Conservation (phyloP, 192 early-diverging fungal species). For the Backusella morwellensis region DNA sequence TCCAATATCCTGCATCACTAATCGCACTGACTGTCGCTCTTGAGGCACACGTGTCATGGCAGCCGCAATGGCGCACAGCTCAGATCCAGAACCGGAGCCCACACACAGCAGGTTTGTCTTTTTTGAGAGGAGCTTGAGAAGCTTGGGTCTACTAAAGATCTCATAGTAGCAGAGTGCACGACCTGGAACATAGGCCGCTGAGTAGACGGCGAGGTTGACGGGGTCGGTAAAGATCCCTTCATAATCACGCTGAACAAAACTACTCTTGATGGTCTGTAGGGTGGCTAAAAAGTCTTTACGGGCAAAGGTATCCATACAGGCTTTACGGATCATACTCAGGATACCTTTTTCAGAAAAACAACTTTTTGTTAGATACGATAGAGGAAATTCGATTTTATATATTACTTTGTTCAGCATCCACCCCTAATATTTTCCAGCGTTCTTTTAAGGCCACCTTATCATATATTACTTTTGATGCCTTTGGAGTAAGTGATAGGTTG, state of each 20-base stretch:
- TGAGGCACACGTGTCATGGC: conserved; percentile 54
- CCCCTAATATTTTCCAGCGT: conserved; percentile 39
- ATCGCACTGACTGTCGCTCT: conserved; percentile 37
- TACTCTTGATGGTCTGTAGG: conserved; percentile 74
- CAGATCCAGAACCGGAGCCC: conserved; percentile 85
- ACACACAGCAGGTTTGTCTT: conserved; percentile 59
- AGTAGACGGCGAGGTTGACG: conserved; percentile 73
- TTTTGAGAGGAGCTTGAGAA: conserved; percentile 48
- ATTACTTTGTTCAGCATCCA: conserved; percentile 51
- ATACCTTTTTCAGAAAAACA: conserved; percentile 39
- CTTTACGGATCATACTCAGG: conserved; percentile 60
- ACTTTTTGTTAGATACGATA: background rate
- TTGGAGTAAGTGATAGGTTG: background rate
- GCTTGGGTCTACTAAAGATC: conserved; percentile 54
- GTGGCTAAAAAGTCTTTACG: conserved; percentile 57
- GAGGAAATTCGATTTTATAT: background rate
- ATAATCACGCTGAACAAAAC: conserved; percentile 84
- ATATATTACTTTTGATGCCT: conserved; percentile 4
- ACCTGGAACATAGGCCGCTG: conserved; percentile 83
- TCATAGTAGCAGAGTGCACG: conserved; percentile 85
- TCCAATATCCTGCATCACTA: conserved; percentile 63
- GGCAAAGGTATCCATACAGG: conserved; percentile 57
- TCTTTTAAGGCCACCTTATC: conserved; percentile 26
- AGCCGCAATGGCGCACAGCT: conserved; percentile 76
- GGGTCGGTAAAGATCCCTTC: conserved; percentile 77